phyloP scores from a whole-genome alignment of 108 stramenopile genomes.

The Poteriospumella lacustris region DNA sequence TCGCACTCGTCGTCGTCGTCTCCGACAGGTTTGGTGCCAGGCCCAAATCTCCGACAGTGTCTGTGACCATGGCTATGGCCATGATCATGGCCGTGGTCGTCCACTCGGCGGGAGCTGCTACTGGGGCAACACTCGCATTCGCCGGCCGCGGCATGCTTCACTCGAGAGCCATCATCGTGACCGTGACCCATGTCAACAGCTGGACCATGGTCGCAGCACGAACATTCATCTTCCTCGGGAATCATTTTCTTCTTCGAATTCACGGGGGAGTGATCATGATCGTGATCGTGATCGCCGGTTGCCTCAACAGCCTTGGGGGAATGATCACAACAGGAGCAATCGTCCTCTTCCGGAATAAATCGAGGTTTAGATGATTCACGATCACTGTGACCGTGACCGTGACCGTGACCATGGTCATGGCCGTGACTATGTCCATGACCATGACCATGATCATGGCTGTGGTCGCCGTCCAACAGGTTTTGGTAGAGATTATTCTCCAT shows the following conservation, averaged over 20 bases:
- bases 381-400: background rate
- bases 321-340: background rate
- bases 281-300: background rate
- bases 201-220: no score
- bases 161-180: background rate
- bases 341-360: background rate
- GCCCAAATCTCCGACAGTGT: background rate
- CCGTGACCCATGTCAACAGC: no score
- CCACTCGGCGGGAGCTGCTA: background rate
- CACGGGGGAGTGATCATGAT: no score
- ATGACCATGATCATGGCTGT: background rate
- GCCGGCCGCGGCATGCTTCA: background rate
- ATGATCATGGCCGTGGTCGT: background rate
- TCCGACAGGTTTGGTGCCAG: background rate
- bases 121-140: no score
- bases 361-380: background rate
- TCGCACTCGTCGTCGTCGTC: background rate
- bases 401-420: background rate
- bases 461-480: background rate
- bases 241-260: no score
- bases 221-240: no score
- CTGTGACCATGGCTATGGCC: background rate
- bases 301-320: background rate
- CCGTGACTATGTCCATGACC: background rate
- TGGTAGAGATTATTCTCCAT: background rate